Evolutionary conservation across 495 filamentous ascomycete genomes (phyloP), one percentile per base, ranked within the genome.

Genomic region (Wilcoxina mikolae): DNA sequence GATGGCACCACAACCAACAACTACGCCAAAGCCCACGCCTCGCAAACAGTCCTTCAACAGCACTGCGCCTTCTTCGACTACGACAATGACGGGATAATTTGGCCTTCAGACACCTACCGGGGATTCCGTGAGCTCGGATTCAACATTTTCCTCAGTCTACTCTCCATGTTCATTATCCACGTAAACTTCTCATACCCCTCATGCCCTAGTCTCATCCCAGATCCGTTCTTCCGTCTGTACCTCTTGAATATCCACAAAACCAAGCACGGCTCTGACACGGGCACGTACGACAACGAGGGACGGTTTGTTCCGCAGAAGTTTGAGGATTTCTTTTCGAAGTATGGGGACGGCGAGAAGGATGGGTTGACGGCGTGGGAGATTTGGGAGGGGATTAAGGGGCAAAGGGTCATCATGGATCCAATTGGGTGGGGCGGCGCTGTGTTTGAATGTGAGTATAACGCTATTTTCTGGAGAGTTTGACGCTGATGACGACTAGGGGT

Each of bases 271-370:
- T 73, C 69, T 33, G 77, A 79, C 54, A 72, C 67, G 17, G 72
- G 71, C 4, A 69, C 65, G 3, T 79, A 71, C 51, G 76, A 78
- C 60, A 66, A 56, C 7, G 76, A 80, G 60, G 77, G 77, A 0
- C 66, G 76, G 0, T 77, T 79, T 55, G 53, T 72, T 3, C 75
- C 75, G 46, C 72, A 76, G 66, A 60, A 60, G 10, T 79, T 80
- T 58, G 76, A 81, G 67, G 74, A 79, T 56, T 60, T 77, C 60
- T 80, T 81, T 50, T 60, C 67, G 42, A 78, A 78, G 67, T 78
- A 73, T 58, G 75, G 72, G 42, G 10, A 61, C 26, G 57, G 56
- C 57, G 55, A 68, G 49, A n/a, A n/a, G n/a, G n/a, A n/a, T n/a
- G 57, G 65, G 5, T 46, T 72, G 25, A 66, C 61, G 2, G 23